Percentiles rank a stretch among this genome's conserved stretches.
phyloP scores from a whole-genome alignment of 768 basidiomycete genomes.

The Filobasidium wieringae region DNA sequence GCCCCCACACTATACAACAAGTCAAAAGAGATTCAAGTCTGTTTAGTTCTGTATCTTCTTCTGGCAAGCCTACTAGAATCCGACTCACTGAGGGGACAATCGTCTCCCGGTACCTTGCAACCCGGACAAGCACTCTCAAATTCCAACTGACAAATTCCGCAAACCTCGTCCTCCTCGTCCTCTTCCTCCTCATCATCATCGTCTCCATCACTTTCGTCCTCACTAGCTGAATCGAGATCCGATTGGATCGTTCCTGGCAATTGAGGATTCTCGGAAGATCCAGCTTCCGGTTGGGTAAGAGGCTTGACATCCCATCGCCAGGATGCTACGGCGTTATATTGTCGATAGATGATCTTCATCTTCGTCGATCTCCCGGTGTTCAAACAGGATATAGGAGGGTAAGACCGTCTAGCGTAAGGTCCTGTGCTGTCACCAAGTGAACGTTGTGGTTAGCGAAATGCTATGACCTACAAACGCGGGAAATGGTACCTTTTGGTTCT shows the following conservation, averaged over 20 bases:
- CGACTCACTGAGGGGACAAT: constrained; percentile 72
- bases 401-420: too few species aligned
- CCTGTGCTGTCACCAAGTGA: too few species aligned
- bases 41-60: neutral
- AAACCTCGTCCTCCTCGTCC: constrained; percentile 52
- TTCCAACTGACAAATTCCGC: constrained; percentile 81
- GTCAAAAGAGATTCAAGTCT: neutral
- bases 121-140: constrained; percentile 92
- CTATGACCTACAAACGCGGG: too few species aligned
- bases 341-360: constrained; percentile 34
- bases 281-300: too few species aligned
- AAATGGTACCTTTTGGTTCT: too few species aligned
- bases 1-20: constrained; percentile 69
- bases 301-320: constrained; percentile 35
- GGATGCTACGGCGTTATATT: constrained; percentile 31
- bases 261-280: neutral
- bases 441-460: too few species aligned
- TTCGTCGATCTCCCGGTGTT: too few species aligned
- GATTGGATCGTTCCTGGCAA: neutral
- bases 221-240: neutral
- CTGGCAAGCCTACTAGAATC: neutral
- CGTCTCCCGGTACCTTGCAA: constrained; percentile 94
- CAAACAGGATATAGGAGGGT: too few species aligned
- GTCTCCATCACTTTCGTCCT: constrained; percentile 33
- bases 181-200: constrained; percentile 43